Base-by-base conservation (phyloP, 1,284 basidiomycete genomes). In the Meira miltonrushii region DNA sequence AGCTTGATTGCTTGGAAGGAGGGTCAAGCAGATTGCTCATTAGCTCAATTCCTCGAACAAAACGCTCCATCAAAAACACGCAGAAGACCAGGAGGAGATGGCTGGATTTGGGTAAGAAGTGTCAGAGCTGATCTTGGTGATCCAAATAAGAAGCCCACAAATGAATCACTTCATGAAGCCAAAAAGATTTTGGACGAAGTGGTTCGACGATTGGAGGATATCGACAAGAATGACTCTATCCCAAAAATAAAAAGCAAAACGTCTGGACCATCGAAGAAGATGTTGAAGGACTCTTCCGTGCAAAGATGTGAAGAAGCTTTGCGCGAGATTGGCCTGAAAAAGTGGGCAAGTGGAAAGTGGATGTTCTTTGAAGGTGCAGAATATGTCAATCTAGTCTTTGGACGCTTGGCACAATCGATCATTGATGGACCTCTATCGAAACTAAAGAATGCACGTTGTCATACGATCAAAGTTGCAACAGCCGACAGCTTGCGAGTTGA, bases 231-330 rank as follows among this genome's bases (percentile, higher is more conserved):
- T 53, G 5, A 17, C 8, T 5, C 41, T n/a, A 53, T 53, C 12
- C 50, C 50, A 2, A 53, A 38, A 39, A 23, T 53, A 12, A 53
- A 53, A 25, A 53, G 50, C 37, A 53, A 53, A 25, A 53, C 37
- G 23, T 53, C 50, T 11, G 50, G 50, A 4, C 50, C 50, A 15
- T 33, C 21, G 5, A 53, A 53, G 25, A 53, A 53, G 28, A 53
- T 53, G 28, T 19, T 53, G 38, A 53, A 23, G 23, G 50, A 53
- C 4, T 15, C 28, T 39, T 17, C 50, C 28, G 25, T 28, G 38
- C 17, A 53, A 23, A 13, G 23, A 33, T 13, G 17, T 21, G 28
- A 53, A 23, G 23, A 41, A 11, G 11, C 11, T 17, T 13, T 53
- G 28, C 23, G 50, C 8, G 11, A 4, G 3, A 17, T 53, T 17